Evolutionary conservation across 495 filamentous ascomycete species (phyloP).

Genomic region (Lasiosphaeria miniovina): DNA sequence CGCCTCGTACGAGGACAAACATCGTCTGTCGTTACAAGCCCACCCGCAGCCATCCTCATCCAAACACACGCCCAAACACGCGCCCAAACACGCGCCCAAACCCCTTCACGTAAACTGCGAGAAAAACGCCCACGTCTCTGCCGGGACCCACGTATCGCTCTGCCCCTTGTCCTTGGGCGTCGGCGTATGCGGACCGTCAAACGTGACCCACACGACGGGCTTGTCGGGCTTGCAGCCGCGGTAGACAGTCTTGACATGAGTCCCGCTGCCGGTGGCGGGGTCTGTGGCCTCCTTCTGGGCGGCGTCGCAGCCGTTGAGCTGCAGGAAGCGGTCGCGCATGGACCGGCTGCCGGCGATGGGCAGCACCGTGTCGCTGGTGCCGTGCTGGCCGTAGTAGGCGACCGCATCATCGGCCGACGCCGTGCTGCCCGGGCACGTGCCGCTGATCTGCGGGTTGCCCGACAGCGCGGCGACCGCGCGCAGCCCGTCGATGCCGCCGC

Average conservation of each 20-base stretch:
- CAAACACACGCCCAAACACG: too few relatives aligned
- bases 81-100: too few relatives aligned
- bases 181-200: constrained; percentile 31
- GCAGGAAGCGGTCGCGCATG: constrained; percentile 40
- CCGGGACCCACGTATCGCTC: constrained; percentile 26
- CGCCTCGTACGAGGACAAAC: too few relatives aligned
- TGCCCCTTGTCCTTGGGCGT: constrained; percentile 23
- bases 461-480: constrained; percentile 46
- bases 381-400: constrained; percentile 46
- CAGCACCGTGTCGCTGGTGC: constrained; percentile 38
- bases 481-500: constrained; percentile 27
- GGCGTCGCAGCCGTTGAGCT: constrained; percentile 38
- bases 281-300: constrained; percentile 14
- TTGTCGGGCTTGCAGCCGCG: constrained; percentile 30
- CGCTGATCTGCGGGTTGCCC: constrained; percentile 29
- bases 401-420: constrained; percentile 37
- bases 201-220: constrained; percentile 31
- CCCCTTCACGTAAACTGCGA: constrained; percentile 16
- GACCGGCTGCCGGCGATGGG: constrained; percentile 32
- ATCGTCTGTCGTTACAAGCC: too few relatives aligned
- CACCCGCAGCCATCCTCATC: too few relatives aligned
- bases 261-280: constrained; percentile 13
- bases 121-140: constrained; percentile 36
- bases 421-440: constrained; percentile 25
- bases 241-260: constrained; percentile 31